Base-by-base conservation (phyloP, 2,329 filamentous ascomycete species). In the Grosmannia huntii region DNA sequence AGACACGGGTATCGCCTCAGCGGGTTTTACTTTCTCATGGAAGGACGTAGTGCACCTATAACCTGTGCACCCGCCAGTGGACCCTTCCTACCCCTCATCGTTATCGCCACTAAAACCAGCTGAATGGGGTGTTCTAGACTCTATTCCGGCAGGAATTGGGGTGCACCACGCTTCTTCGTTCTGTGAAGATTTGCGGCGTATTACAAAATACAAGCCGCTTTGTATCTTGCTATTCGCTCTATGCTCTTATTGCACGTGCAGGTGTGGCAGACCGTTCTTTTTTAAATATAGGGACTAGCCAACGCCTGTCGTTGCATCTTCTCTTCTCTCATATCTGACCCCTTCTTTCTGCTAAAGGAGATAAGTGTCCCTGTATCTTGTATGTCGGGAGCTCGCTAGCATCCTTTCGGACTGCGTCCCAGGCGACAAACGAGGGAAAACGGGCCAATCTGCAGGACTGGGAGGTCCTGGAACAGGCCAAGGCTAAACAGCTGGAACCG, bases 1-100 rank as follows among this genome's bases (percentile, higher is more conserved):
- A 21, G 55, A 52, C 55, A 57, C 14, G 48, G 55, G 46, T 48
- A 53, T 31, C 31, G 31, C 55, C 19, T n/a, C 55, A 56, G 55
- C 31, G 55, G 46, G 51, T 53, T 38, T 38, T 36, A 38, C n/a
- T 53, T 52, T 25, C 10, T n/a, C 50, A 4, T 28, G 27, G 27
- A 50, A 50, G 16, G 25, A 28, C 28, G 25, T 9, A 27, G 16
- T 28, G 48, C 25, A 28, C 48, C 25, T 21, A 21, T 19, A 23
- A 5, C 21, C 50, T 19, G 50, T 53, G 50, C 28, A 36, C 50
- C n/a, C 54, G 46, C 46, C 33, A 44, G 56, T 28, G 23, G 38
- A 21, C 33, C 48, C 23, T 21, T 16, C 36, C 21, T 57, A 57
- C 56, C 56, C 56, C 56, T 57, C 56, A 57, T 49, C 36, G 41